A percentile compares a stretch with the other conserved stretches of the same genome.
phyloP scores from a whole-genome alignment of 768 basidiomycete species.

The Tremella yokohamensis region DNA sequence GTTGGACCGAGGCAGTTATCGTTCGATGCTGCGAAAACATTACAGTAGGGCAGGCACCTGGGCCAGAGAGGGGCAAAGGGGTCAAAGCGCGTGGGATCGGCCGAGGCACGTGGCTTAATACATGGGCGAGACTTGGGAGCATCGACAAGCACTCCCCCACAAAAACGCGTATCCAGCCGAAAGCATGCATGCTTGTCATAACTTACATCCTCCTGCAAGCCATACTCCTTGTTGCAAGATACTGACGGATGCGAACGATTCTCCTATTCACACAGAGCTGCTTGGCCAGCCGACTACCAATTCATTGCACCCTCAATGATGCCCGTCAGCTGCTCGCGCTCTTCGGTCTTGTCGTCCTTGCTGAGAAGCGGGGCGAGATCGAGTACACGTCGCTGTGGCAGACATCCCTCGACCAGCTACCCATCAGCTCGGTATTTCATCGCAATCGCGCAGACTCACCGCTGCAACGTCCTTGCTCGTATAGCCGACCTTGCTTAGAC shows the following conservation, averaged over 20 bases:
- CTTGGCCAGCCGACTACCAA: constrained; percentile 39
- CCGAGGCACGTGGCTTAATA: too few relatives aligned
- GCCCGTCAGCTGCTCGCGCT: constrained; percentile 70
- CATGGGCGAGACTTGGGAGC: not conserved
- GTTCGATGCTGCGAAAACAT: too few relatives aligned
- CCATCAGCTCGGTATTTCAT: constrained; percentile 53
- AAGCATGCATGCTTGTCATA: too few relatives aligned
- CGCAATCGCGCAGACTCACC: constrained; percentile 19
- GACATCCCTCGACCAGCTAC: constrained; percentile 79
- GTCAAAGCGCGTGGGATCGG: too few relatives aligned
- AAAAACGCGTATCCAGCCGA: too few relatives aligned
- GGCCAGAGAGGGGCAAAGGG: too few relatives aligned
- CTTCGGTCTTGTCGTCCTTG: constrained; percentile 75
- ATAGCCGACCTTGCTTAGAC: constrained; percentile 38
- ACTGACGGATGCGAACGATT: not conserved
- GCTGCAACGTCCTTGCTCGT: constrained; percentile 22
- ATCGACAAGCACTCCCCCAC: not conserved
- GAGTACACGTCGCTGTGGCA: constrained; percentile 86
- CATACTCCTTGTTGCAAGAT: too few relatives aligned
- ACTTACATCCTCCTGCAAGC: too few relatives aligned
- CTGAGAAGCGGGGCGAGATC: constrained; percentile 90
- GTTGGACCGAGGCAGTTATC: too few relatives aligned
- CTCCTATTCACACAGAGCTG: not conserved
- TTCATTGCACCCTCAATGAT: constrained; percentile 59
- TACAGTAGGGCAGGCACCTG: too few relatives aligned